A percentile compares a stretch with the other conserved stretches of the same genome.
Evolutionary conservation across 139 green algal genomes (phyloP).

Genomic region (Picochlorum sp.): DNA sequence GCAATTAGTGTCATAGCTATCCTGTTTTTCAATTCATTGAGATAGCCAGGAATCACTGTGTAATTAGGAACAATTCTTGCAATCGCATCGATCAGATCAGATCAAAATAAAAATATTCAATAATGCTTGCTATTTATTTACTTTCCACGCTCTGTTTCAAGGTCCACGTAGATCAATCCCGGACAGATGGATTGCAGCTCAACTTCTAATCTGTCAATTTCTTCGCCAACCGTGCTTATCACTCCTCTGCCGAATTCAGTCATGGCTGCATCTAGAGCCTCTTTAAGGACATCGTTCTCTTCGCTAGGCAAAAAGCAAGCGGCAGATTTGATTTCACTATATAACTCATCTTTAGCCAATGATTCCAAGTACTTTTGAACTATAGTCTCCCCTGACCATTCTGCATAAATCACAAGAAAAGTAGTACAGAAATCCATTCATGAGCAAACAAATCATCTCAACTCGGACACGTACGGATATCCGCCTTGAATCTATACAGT

Average conservation of each 20-base stretch:
- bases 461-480: too few relatives aligned
- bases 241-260: conserved; percentile 55
- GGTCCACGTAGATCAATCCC: conserved; percentile 61
- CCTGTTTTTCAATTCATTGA: conserved; percentile 78
- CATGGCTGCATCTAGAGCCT: conserved; percentile 34
- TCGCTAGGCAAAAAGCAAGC: conserved; percentile 10
- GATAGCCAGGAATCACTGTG: conserved; percentile 18
- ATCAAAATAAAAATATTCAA: too few relatives aligned
- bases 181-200: conserved; percentile 60
- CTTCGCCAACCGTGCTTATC: conserved; percentile 66
- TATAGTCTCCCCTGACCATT: conserved; percentile 23
- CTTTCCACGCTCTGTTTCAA: conserved; percentile 80
- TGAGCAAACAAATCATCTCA: too few relatives aligned
- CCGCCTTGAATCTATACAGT: conserved; percentile 31
- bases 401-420: too few relatives aligned
- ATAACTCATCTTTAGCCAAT: conserved; percentile 7
- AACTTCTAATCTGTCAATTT: conserved; percentile 81
- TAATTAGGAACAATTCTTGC: neutral
- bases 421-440: too few relatives aligned
- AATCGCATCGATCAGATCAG: too few relatives aligned
- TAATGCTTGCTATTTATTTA: too few relatives aligned
- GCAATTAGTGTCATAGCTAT: conserved; percentile 47
- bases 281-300: neutral
- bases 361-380: conserved; percentile 15
- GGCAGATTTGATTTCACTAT: conserved; percentile 10